phyloP scores from a whole-genome alignment of 768 basidiomycete genomes.

The Rhizopogon vesiculosus region DNA sequence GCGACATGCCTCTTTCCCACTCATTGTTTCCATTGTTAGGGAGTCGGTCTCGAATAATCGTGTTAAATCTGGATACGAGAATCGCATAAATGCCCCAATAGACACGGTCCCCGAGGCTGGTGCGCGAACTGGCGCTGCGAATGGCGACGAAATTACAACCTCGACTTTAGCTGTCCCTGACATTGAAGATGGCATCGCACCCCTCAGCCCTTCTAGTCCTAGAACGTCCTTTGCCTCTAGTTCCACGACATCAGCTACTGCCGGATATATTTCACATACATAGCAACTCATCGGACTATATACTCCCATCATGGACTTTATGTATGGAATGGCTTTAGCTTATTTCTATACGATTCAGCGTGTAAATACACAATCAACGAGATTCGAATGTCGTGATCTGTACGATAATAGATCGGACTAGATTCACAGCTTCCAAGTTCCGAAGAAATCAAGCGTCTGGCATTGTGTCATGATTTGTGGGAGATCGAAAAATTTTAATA shows the following conservation, averaged over 20 bases:
- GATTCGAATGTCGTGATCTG: neutral
- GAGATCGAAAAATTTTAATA: constrained; percentile 10
- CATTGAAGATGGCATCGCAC: constrained; percentile 34
- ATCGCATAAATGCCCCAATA: constrained; percentile 58
- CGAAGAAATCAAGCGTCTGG: constrained; percentile 4
- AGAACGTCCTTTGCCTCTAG: constrained; percentile 24
- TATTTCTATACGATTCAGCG: neutral
- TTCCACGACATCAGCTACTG: neutral
- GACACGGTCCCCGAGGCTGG: constrained; percentile 72
- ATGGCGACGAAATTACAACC: constrained; percentile 60
- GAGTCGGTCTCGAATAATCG: constrained; percentile 82
- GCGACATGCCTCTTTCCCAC: constrained; percentile 4
- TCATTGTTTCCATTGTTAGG: constrained; percentile 19
- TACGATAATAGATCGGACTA: neutral
- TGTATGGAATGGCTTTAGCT: neutral
- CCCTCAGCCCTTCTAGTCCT: constrained; percentile 2
- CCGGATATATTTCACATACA: neutral
- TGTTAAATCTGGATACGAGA: constrained; percentile 69
- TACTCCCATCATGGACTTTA: neutral
- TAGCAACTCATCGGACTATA: neutral
- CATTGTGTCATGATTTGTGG: constrained; percentile 3
- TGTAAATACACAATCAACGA: neutral
- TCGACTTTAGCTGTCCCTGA: constrained; percentile 40
- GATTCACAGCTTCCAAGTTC: neutral
- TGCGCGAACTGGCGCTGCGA: constrained; percentile 56